Evolutionary conservation across 148 eudicot species (phyloP).

Genomic region (Euryodendron excelsum): DNA sequence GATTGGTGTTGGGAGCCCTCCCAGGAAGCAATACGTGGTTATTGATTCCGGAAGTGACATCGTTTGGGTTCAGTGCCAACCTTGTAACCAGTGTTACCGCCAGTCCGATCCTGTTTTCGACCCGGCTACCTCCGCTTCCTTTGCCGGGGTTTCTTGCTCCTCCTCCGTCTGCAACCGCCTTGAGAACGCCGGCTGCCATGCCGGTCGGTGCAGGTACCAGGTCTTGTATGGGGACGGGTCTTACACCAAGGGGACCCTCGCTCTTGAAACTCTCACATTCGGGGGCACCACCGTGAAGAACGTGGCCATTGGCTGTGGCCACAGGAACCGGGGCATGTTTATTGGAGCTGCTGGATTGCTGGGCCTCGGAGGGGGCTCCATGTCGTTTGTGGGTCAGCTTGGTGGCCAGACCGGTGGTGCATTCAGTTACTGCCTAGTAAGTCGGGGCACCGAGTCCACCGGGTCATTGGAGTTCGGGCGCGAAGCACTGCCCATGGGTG

Average conservation of each 20-base stretch:
- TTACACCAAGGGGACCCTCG: constrained; percentile 76
- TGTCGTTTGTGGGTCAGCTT: constrained; percentile 82
- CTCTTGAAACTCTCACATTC: constrained; percentile 71
- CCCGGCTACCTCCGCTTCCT: constrained; percentile 73
- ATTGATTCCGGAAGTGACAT: constrained; percentile 87
- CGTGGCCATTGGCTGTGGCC: constrained; percentile 93
- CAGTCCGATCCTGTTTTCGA: constrained; percentile 94
- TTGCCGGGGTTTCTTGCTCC: constrained; percentile 54
- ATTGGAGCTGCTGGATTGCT: constrained; percentile 83
- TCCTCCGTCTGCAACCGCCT: constrained; percentile 58
- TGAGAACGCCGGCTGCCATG: constrained; percentile 53
- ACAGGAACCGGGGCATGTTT: constrained; percentile 80
- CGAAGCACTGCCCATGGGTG: constrained; percentile 65
- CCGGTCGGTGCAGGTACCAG: constrained; percentile 66
- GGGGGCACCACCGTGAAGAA: constrained; percentile 45
- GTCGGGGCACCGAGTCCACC: constrained; percentile 57
- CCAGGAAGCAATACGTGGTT: constrained; percentile 69
- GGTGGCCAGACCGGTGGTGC: constrained; percentile 86
- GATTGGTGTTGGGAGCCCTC: constrained; percentile 83
- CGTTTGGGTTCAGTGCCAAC: constrained; percentile 93
- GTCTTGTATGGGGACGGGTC: constrained; percentile 84
- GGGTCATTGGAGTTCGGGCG: constrained; percentile 83
- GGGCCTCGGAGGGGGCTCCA: constrained; percentile 81
- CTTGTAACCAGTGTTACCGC: constrained; percentile 67
- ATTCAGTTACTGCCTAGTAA: constrained; percentile 73